Conservation (phyloP, 768 basidiomycete species). For the Tricholoma terreum region DNA sequence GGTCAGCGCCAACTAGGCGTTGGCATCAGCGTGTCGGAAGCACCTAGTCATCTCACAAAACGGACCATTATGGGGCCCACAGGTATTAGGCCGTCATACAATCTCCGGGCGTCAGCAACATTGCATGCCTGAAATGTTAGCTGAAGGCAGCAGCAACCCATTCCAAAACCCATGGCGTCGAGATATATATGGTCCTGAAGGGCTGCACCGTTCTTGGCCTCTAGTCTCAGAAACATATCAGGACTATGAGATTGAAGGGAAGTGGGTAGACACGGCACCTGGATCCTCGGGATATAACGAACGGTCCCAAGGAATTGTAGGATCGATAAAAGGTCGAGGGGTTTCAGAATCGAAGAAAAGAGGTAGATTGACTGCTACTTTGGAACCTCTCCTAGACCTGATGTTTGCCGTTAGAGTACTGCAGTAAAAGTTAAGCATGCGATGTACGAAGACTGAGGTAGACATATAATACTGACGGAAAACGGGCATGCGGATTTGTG, state of each 20-base stretch:
- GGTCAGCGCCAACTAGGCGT: constrained; percentile 78
- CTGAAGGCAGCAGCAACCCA: constrained; percentile 98
- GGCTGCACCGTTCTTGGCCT: constrained; percentile 89
- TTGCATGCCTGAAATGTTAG: constrained; percentile 97
- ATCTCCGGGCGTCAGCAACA: constrained; percentile 83
- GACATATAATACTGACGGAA: constrained; percentile 70
- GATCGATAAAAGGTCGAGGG: constrained; percentile 86
- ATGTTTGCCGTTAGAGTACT: constrained; percentile 99
- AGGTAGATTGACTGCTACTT: constrained; percentile 94
- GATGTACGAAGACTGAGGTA: constrained; percentile 2
- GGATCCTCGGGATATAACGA: constrained; percentile 80
- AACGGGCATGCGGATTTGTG: constrained; percentile 95
- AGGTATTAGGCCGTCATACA: constrained; percentile 96
- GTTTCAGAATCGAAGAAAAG: constrained; percentile 87
- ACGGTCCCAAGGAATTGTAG: constrained; percentile 87
- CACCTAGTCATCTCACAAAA: constrained; percentile 9
- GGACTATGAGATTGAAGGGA: constrained; percentile 7
- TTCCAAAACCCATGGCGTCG: constrained; percentile 99
- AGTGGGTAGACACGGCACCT: constrained; percentile 40
- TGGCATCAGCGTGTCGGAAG: constrained; percentile 6
- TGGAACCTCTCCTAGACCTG: constrained; percentile 82
- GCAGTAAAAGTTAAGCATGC: constrained; percentile 9
- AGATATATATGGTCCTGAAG: constrained; percentile 90
- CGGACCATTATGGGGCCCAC: constrained; percentile 92
- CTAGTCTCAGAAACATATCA: constrained; percentile 33